These are phyloP conservation scores for Zea luxurians DNA, from an alignment of 176 grass and related monocot species.

Conservation along the genomic window DNA sequence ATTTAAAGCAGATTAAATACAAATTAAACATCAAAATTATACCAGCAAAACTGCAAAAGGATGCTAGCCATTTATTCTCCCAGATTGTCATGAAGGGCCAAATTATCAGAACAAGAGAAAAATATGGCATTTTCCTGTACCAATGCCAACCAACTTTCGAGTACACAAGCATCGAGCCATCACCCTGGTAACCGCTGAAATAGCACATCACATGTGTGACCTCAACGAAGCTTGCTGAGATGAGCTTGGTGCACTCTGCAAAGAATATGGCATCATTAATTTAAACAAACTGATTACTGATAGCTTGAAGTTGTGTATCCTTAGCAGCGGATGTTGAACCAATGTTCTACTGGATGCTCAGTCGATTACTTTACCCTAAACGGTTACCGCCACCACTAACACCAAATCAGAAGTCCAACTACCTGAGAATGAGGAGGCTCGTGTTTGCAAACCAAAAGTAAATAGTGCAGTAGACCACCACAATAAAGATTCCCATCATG, in stretches of 20 bases:
- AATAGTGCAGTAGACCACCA: not conserved
- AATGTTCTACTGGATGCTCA: not conserved
- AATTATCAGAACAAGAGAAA: not conserved
- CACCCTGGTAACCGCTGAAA: not conserved
- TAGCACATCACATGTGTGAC: constrained; percentile 47
- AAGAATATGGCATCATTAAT: constrained; percentile 3
- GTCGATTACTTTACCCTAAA: not conserved
- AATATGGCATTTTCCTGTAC: constrained; percentile 1
- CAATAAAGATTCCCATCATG: no score
- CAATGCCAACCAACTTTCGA: not conserved
- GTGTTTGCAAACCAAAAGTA: not conserved
- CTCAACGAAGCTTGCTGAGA: constrained; percentile 34
- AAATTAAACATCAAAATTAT: not conserved
- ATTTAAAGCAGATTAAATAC: no score
- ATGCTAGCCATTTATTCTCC: not conserved
- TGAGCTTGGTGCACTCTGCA: constrained; percentile 42
- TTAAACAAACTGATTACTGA: constrained; percentile 7
- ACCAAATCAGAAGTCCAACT: not conserved
- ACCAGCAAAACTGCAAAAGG: not conserved
- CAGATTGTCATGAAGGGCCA: not conserved
- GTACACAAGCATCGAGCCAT: not conserved
- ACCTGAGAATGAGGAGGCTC: not conserved
- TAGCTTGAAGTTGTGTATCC: not conserved
- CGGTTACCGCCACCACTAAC: not conserved
- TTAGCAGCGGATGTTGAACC: not conserved